Evolutionary conservation across 2,329 filamentous ascomycete genomes (phyloP).

Genomic region (Neocucurbitaria cava): DNA sequence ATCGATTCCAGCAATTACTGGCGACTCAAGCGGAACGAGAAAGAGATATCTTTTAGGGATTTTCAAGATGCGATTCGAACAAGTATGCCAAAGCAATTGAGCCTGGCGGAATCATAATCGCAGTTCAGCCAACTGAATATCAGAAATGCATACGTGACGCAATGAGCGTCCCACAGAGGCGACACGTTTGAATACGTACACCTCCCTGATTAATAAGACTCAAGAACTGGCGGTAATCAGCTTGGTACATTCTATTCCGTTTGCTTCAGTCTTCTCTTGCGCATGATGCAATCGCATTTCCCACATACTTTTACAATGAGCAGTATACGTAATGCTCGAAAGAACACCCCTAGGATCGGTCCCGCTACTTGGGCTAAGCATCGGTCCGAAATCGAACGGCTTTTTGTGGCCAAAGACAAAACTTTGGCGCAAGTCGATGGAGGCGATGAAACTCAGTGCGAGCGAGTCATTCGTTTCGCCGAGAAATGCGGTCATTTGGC

Average conservation of each 20-base stretch:
- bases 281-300: no score
- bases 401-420: background rate
- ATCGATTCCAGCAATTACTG: constrained; percentile 36
- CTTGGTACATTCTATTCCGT: no score
- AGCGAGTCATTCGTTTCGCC: background rate
- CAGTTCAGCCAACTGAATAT: constrained; percentile 14
- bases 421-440: background rate
- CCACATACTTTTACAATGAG: background rate
- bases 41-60: constrained; percentile 6
- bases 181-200: no score
- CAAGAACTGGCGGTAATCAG: no score
- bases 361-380: background rate
- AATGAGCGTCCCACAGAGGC: no score
- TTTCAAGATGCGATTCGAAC: constrained; percentile 4
- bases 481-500: background rate
- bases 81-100: constrained; percentile 7
- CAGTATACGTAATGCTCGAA: background rate
- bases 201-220: no score
- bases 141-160: constrained; percentile 1
- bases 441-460: background rate
- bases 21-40: constrained; percentile 20
- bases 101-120: background rate
- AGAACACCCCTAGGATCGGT: background rate
- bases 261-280: no score
- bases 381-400: background rate